A percentile compares a stretch with the other conserved stretches of the same genome.
phyloP scores from a whole-genome alignment of 2,329 filamentous ascomycete species.

The Diaporthe vexans region DNA sequence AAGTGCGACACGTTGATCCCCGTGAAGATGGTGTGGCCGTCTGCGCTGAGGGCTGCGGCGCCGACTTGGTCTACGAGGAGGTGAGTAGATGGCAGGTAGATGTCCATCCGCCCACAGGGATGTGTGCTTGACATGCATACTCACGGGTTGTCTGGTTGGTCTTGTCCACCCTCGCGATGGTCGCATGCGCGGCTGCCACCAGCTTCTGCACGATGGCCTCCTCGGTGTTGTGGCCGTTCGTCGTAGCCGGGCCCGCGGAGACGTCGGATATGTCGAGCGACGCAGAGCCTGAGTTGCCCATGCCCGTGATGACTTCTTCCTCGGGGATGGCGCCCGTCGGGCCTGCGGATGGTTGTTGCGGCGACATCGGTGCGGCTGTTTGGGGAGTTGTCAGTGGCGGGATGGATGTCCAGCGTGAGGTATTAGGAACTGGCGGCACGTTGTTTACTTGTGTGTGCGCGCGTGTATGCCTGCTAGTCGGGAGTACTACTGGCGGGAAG shows the following conservation, averaged over 20 bases:
- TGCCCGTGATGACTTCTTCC: slow-evolving; percentile 4
- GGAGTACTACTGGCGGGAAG: no score
- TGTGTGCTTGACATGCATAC: no score
- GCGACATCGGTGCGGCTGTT: not conserved
- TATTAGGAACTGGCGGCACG: no score
- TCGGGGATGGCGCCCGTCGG: not conserved
- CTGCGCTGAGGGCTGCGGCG: slow-evolving; percentile 25
- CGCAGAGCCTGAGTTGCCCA: not conserved
- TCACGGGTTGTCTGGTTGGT: slow-evolving; percentile 6
- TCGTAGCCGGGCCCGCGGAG: not conserved
- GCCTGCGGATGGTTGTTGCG: not conserved
- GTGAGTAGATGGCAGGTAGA: not conserved
- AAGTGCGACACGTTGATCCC: slow-evolving; percentile 24
- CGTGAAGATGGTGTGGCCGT: slow-evolving; percentile 33
- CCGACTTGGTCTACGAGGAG: slow-evolving; percentile 6
- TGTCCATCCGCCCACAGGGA: no score
- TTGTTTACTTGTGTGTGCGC: not conserved
- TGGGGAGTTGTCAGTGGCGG: no score
- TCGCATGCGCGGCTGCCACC: not conserved
- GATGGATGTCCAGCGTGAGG: no score
- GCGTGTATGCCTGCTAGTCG: no score
- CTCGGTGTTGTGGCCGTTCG: not conserved
- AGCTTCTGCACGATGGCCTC: slow-evolving; percentile 9
- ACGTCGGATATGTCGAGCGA: slow-evolving; percentile 12
- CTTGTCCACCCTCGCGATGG: slow-evolving; percentile 9